A percentile compares a stretch with the other conserved stretches of the same genome.
Evolutionary conservation across 495 filamentous ascomycete species (phyloP).

Genomic region (Penicillium odoratum): DNA sequence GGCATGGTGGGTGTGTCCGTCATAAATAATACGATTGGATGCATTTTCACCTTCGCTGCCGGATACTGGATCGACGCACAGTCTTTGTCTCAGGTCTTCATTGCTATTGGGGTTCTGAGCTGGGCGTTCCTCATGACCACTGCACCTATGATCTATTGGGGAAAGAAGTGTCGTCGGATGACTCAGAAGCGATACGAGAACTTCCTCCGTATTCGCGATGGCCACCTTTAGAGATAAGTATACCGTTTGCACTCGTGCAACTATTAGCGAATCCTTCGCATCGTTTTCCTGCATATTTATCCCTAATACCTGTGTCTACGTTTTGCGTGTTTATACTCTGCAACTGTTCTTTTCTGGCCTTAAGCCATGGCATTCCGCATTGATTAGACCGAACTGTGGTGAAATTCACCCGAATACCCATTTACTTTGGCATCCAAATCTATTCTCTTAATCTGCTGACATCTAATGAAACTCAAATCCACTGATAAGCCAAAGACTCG

Average conservation of each 20-base stretch:
- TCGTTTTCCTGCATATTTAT: not conserved
- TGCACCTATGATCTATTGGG: slow-evolving; percentile 22
- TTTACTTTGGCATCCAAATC: not conserved
- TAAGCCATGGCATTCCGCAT: not conserved
- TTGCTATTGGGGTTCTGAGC: slow-evolving; percentile 29
- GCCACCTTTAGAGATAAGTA: slow-evolving; percentile 1
- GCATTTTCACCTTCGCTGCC: slow-evolving; percentile 34
- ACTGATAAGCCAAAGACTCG: not conserved
- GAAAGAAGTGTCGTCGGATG: slow-evolving; percentile 14
- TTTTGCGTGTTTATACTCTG: not conserved
- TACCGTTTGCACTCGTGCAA: not conserved
- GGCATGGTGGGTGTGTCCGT: slow-evolving; percentile 39
- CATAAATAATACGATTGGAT: slow-evolving; percentile 38
- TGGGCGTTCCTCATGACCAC: slow-evolving; percentile 21
- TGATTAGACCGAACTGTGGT: not conserved
- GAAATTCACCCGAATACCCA: not conserved
- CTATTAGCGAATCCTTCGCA: not conserved
- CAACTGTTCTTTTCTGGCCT: not conserved
- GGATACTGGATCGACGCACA: slow-evolving; percentile 23
- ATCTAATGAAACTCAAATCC: not conserved
- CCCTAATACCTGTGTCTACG: not conserved
- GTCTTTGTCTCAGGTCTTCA: slow-evolving; percentile 23
- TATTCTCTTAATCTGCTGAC: not conserved
- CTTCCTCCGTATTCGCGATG: slow-evolving; percentile 21
- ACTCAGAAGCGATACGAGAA: slow-evolving; percentile 22